phyloP scores from a whole-genome alignment of 176 grass and related monocot species.

The Canna indica region DNA sequence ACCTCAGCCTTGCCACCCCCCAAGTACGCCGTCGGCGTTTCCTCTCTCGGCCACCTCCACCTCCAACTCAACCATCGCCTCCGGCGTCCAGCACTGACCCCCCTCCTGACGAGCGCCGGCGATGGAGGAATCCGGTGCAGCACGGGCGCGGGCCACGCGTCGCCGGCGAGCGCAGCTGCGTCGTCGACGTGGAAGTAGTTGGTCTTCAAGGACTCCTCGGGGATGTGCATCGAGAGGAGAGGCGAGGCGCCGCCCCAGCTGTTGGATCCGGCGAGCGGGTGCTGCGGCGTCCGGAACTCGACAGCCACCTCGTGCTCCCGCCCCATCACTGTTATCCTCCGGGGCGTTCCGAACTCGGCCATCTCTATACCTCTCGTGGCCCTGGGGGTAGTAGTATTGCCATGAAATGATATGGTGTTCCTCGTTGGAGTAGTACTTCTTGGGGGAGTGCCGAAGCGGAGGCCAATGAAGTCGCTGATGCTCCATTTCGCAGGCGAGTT shows the following conservation, averaged over 20 bases:
- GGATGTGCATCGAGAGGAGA: slow-evolving; percentile 14
- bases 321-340: too few species aligned
- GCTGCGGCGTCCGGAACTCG: slow-evolving; percentile 22
- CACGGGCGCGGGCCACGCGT: not conserved
- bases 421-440: too few species aligned
- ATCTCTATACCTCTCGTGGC: too few species aligned
- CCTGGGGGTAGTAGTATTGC: too few species aligned
- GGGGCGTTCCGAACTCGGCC: slow-evolving; percentile 7
- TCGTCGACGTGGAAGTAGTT: not conserved
- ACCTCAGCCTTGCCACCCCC: not conserved
- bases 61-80: not conserved
- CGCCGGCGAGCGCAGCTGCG: too few species aligned
- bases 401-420: too few species aligned
- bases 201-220: slow-evolving; percentile 3
- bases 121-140: not conserved
- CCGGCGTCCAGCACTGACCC: not conserved
- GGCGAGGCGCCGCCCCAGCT: slow-evolving; percentile 18
- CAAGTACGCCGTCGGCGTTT: not conserved
- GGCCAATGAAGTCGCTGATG: too few species aligned
- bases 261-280: slow-evolving; percentile 9
- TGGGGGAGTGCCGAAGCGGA: not conserved
- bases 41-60: not conserved
- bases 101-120: not conserved
- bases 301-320: not conserved
- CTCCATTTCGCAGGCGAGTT: too few species aligned